Conservation (phyloP, 2,329 filamentous ascomycete species). For the Hypomyces rosellus region DNA sequence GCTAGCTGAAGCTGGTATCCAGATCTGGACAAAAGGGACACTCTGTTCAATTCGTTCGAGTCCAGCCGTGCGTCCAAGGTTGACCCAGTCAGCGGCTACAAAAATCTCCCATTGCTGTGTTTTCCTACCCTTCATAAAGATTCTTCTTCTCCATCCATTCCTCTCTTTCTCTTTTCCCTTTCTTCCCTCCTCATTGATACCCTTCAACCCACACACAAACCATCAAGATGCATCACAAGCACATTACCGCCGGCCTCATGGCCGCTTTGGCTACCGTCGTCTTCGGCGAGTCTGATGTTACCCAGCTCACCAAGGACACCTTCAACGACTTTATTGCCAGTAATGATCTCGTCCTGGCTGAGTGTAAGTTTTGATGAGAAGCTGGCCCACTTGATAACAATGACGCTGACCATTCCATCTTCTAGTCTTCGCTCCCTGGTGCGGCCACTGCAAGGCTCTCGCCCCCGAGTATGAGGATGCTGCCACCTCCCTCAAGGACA, state of each 20-base stretch:
- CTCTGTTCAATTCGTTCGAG: conserved; percentile 36
- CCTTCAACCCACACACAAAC: conserved; percentile 7
- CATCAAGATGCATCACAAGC: conserved; percentile 43
- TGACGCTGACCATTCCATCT: conserved; percentile 31
- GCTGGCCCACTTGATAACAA: too few species aligned
- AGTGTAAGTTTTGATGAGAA: conserved; percentile 61
- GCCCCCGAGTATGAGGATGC: conserved; percentile 87
- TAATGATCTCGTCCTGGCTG: conserved; percentile 85
- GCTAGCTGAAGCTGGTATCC: neutral
- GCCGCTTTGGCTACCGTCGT: conserved; percentile 51
- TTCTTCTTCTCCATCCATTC: conserved; percentile 14
- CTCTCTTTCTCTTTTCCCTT: conserved; percentile 9
- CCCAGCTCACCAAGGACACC: conserved; percentile 75
- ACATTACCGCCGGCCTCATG: conserved; percentile 48
- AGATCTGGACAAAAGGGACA: conserved; percentile 31
- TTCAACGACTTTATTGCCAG: conserved; percentile 82
- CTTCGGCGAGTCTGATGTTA: conserved; percentile 71
- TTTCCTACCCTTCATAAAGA: conserved; percentile 16
- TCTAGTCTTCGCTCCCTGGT: conserved; percentile 90
- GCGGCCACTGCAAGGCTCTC: conserved; percentile 97
- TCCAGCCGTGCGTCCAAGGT: conserved; percentile 18
- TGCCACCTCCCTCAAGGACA: conserved; percentile 77
- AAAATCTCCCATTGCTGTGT: conserved; percentile 27
- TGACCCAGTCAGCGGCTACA: conserved; percentile 19
- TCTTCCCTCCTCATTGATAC: neutral